Evolutionary conservation across 164 flowering plant species (phyloP).

Genomic region (Aristolochia fimbriata): DNA sequence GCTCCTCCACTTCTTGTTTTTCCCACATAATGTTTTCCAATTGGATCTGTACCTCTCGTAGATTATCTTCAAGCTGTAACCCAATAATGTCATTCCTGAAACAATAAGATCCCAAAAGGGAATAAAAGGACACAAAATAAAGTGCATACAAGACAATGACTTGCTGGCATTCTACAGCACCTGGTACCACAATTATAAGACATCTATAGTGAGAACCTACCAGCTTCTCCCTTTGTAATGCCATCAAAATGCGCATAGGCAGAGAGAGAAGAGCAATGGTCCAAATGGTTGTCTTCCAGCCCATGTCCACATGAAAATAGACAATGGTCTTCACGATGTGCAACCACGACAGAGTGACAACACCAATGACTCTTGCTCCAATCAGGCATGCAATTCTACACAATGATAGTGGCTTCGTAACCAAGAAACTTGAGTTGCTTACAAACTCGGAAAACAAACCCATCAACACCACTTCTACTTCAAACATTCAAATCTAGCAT

Average conservation of each 20-base stretch:
- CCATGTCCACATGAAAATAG: conserved; percentile 20
- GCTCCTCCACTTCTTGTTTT: conserved; percentile 34
- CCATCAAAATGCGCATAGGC: conserved; percentile 41
- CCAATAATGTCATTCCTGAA: background rate
- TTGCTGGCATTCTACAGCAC: background rate
- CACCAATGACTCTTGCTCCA: conserved; percentile 19
- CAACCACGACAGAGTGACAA: conserved; percentile 33
- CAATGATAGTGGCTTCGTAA: conserved; percentile 33
- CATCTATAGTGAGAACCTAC: conserved; percentile 22
- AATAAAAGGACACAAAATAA: background rate
- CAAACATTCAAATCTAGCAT: background rate
- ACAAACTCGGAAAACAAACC: conserved; percentile 12
- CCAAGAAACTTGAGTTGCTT: conserved; percentile 17
- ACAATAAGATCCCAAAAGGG: background rate
- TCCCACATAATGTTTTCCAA: conserved; percentile 51
- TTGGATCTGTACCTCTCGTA: conserved; percentile 39
- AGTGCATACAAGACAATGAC: background rate
- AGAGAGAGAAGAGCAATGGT: conserved; percentile 32
- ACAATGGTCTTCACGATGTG: conserved; percentile 33
- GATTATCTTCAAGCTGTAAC: conserved; percentile 46
- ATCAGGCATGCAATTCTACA: conserved; percentile 18
- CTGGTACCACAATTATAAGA: background rate
- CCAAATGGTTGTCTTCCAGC: conserved; percentile 31
- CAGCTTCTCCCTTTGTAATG: conserved; percentile 50
- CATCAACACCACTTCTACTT: conserved; percentile 7